phyloP scores from a whole-genome alignment of 352 stramenopile genomes.

The Phytophthora pseudosyringae region DNA sequence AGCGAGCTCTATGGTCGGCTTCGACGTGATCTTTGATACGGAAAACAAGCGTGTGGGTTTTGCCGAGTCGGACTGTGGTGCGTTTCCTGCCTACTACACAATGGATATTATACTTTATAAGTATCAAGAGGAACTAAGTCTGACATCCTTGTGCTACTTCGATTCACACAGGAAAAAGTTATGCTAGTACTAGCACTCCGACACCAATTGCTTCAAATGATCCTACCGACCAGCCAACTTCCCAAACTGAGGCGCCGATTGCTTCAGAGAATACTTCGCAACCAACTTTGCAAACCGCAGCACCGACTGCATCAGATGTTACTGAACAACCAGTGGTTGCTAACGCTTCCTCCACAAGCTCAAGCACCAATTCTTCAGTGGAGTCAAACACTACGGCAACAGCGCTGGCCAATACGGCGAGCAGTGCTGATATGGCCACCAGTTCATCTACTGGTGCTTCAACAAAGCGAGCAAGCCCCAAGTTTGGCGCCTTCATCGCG shows the following conservation, averaged over 20 bases:
- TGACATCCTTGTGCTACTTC: conserved; percentile 4
- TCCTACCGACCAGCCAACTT: conserved; percentile 1
- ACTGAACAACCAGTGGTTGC: conserved; percentile 1
- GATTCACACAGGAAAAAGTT: conserved; percentile 27
- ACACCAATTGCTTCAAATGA: conserved; percentile 8
- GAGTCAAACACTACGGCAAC: conserved; percentile 25
- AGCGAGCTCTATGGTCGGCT: conserved; percentile 80
- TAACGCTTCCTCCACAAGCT: conserved; percentile 8
- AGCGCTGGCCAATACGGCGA: conserved; percentile 6
- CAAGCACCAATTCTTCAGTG: conserved; percentile 20
- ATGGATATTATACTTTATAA: no score
- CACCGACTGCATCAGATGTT: neutral
- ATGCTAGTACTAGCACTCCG: conserved; percentile 18
- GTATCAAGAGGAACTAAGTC: neutral
- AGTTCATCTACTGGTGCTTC: conserved; percentile 7
- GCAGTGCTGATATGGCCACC: conserved; percentile 1
- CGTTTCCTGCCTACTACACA: conserved; percentile 3
- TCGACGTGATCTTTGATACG: conserved; percentile 87
- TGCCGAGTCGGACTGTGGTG: conserved; percentile 74
- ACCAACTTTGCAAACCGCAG: neutral
- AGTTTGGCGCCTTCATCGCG: conserved; percentile 48
- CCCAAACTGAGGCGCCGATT: conserved; percentile 8
- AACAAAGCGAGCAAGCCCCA: conserved; percentile 26
- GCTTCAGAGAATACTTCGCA: conserved; percentile 2
- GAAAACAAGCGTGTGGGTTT: conserved; percentile 83